Evolutionary conservation across 352 stramenopile genomes (phyloP), one percentile per base, ranked within the genome.

Genomic region (Pythium aquatile): DNA sequence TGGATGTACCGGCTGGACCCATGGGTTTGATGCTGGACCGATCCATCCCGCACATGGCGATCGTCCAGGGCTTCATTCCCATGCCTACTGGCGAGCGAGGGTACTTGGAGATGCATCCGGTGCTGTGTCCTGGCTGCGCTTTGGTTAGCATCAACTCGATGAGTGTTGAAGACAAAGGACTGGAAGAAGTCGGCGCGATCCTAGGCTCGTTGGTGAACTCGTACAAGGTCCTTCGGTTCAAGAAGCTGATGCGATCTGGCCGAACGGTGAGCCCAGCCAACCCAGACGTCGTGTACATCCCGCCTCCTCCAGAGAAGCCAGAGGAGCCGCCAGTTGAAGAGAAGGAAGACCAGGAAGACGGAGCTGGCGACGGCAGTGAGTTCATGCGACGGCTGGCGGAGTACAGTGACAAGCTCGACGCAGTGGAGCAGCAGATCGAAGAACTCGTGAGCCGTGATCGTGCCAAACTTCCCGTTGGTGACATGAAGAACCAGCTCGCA

Each of bases 11-110:
- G 8, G 73, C 85, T 26, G 87, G 87, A 58, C 85, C 87, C 0
- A 93, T 95, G 83, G 87, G 87, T 26, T 71, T 95, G 42, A 79
- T 94, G 69, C 70, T 95, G 17, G 87, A 95, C 58, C 81, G 82
- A 17, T 90, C 83, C 4, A 91, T 93, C 58, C 55, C 72, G 0
- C 69, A 92, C 51, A 93, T 92, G 85, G 88, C 81, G 7, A 73
- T 95, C 29, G 84, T 95, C 35, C 85, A 91, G 55, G 72, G 82
- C 9, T 95, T 93, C 48, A 69, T 91, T 14, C 84, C 79, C 1
- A 65, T 95, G 37, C 87, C 87, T 1, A 75, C 68, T 2, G 85
- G 85, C n/a, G 77, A 79, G 8, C 81, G 78, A 51, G 87, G 87
- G 1, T 91, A 90, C 61, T 68, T 95, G 16, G 87, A 93, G 53